These are phyloP conservation scores for Didymella lethalis DNA, from an alignment of 2,329 filamentous ascomycete species.

Conservation along the genomic window DNA sequence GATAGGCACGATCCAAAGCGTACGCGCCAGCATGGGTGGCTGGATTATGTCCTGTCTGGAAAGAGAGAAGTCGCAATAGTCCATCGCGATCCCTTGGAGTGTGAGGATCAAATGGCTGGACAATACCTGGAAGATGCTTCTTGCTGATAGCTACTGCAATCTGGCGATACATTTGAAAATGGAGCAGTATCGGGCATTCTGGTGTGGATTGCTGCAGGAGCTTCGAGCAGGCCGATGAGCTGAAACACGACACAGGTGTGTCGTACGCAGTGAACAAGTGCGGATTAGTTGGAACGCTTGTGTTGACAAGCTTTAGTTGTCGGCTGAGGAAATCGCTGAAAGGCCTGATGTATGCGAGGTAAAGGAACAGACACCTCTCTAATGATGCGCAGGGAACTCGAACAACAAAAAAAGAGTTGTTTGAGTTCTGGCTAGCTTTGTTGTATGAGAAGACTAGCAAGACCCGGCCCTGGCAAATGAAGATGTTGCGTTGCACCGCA, in stretches of 20 bases:
- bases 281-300: slow-evolving; percentile 8
- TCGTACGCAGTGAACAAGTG: slow-evolving; percentile 11
- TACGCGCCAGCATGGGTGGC: slow-evolving; percentile 13
- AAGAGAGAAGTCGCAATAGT: slow-evolving; percentile 6
- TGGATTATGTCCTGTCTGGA: slow-evolving; percentile 14
- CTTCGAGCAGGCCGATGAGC: neutral
- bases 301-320: slow-evolving; percentile 9
- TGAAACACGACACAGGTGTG: slow-evolving; percentile 2
- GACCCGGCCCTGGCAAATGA: too few relatives aligned
- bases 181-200: slow-evolving; percentile 6
- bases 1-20: slow-evolving; percentile 11
- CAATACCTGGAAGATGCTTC: slow-evolving; percentile 7
- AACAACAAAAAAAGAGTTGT: too few relatives aligned
- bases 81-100: slow-evolving; percentile 7
- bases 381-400: too few relatives aligned
- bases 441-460: too few relatives aligned
- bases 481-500: too few relatives aligned
- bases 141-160: slow-evolving; percentile 9
- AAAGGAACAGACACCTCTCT: slow-evolving; percentile 3
- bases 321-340: slow-evolving; percentile 12
- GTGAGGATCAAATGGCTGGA: slow-evolving; percentile 9
- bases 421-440: too few relatives aligned
- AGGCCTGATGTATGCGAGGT: slow-evolving; percentile 14
- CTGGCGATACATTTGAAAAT: slow-evolving; percentile 7
- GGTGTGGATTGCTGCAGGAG: neutral